Percentiles rank a stretch among this genome's conserved stretches.
Evolutionary conservation across 2,329 filamentous ascomycete genomes (phyloP).

Genomic region (Xylaria multiplex): DNA sequence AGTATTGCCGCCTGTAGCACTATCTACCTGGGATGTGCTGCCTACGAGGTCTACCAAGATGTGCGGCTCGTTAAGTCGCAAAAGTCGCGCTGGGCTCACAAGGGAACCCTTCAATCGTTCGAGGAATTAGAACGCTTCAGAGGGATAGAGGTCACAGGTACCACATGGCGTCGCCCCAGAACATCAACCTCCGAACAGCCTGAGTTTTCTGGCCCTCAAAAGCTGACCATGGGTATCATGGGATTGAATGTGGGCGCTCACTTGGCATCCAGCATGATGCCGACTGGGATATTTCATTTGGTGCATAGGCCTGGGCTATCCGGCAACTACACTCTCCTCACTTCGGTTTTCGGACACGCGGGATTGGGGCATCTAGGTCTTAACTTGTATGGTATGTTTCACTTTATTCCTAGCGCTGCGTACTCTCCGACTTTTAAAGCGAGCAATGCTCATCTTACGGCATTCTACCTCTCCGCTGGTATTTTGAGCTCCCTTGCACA

Average conservation of each 20-base stretch:
- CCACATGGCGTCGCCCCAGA: neutral
- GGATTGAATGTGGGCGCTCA: constrained; percentile 34
- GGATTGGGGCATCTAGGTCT: constrained; percentile 38
- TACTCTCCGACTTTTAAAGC: constrained; percentile 34
- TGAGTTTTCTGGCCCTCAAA: constrained; percentile 30
- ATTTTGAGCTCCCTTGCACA: constrained; percentile 42
- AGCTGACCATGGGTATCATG: constrained; percentile 30
- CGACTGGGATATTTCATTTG: constrained; percentile 26
- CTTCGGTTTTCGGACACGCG: constrained; percentile 43
- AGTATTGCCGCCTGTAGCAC: constrained; percentile 38
- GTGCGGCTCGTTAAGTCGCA: constrained; percentile 27
- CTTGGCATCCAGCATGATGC: constrained; percentile 19
- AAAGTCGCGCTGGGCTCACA: neutral
- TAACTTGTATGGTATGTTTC: constrained; percentile 41
- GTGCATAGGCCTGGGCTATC: constrained; percentile 33
- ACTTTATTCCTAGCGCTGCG: constrained; percentile 33
- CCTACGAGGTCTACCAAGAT: constrained; percentile 44
- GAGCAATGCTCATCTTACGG: constrained; percentile 42
- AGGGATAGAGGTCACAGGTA: neutral
- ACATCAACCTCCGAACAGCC: constrained; percentile 9
- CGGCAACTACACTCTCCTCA: constrained; percentile 45
- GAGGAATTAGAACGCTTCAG: constrained; percentile 34
- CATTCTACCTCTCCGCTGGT: constrained; percentile 46
- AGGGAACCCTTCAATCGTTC: constrained; percentile 28
- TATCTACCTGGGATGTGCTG: constrained; percentile 44